Conservation (phyloP, 2,329 filamentous ascomycete genomes). For the Diaporthe ampelina region DNA sequence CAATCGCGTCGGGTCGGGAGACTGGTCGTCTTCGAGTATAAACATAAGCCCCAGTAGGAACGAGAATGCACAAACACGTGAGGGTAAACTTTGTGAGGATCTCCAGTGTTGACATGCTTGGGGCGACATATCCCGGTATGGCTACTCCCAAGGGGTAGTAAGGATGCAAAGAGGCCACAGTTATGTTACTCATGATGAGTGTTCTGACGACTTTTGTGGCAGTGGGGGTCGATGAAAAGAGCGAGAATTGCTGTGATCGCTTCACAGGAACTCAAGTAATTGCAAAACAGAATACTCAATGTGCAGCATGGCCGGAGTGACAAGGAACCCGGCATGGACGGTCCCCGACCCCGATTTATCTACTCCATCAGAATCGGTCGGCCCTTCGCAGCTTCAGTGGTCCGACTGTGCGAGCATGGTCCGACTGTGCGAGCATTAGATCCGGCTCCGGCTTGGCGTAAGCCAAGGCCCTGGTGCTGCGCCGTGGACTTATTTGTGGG, state of each 20-base stretch:
- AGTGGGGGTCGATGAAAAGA: background rate
- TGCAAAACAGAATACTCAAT: background rate
- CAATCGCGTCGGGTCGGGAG: constrained; percentile 66
- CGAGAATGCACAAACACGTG: constrained; percentile 69
- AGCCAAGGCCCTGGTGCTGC: background rate
- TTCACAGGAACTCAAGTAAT: background rate
- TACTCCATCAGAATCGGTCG: constrained; percentile 43
- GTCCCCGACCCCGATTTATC: background rate
- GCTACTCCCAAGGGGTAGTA: constrained; percentile 78
- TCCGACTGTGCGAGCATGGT: no score
- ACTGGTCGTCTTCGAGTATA: constrained; percentile 58
- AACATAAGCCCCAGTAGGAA: constrained; percentile 4
- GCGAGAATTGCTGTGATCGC: background rate
- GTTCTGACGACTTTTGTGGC: background rate
- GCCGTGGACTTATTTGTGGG: no score
- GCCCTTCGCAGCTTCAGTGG: no score
- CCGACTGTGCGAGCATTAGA: background rate
- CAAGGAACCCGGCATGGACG: background rate
- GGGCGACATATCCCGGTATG: constrained; percentile 75
- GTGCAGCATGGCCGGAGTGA: no score
- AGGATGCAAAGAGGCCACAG: constrained; percentile 63
- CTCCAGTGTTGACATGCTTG: constrained; percentile 70
- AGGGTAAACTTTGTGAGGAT: constrained; percentile 73
- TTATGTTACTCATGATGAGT: background rate
- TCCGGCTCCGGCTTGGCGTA: background rate